These are phyloP conservation scores for Nitzschia inconspicua DNA, from an alignment of 108 stramenopile species.

Conservation along the genomic window DNA sequence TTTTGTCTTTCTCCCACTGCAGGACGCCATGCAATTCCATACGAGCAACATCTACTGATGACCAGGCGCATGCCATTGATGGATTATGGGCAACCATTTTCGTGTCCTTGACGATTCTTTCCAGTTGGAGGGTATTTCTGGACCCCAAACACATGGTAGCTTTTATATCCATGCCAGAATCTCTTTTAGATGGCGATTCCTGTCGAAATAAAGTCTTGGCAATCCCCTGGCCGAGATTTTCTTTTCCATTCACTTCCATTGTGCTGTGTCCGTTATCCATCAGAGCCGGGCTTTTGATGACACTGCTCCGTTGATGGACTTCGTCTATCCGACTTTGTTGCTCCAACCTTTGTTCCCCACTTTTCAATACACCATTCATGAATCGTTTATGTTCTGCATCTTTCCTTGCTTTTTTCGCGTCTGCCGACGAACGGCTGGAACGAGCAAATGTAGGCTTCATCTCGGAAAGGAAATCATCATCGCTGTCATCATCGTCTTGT, in stretches of 20 bases:
- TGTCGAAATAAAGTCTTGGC: neutral
- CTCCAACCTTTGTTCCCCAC: neutral
- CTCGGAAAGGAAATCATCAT: neutral
- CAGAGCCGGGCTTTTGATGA: neutral
- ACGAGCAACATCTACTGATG: neutral
- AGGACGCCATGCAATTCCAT: neutral
- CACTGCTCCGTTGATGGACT: neutral
- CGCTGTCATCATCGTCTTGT: slow-evolving; percentile 1
- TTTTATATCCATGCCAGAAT: neutral
- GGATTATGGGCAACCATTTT: neutral
- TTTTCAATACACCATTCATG: neutral
- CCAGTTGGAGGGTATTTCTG: neutral
- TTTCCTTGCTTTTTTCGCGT: neutral
- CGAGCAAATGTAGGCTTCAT: too few relatives aligned
- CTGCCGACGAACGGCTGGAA: neutral
- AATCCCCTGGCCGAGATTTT: neutral
- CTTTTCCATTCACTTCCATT: neutral
- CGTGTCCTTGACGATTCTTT: neutral
- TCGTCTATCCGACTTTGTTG: slow-evolving; percentile 1
- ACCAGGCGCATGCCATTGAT: neutral
- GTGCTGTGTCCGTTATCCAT: neutral
- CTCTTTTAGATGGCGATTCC: neutral
- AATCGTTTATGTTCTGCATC: neutral
- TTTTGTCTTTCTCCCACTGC: neutral
- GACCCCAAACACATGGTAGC: slow-evolving; percentile 1